Conservation (phyloP, 257 asterid species). For the Buddleja alternifolia region DNA sequence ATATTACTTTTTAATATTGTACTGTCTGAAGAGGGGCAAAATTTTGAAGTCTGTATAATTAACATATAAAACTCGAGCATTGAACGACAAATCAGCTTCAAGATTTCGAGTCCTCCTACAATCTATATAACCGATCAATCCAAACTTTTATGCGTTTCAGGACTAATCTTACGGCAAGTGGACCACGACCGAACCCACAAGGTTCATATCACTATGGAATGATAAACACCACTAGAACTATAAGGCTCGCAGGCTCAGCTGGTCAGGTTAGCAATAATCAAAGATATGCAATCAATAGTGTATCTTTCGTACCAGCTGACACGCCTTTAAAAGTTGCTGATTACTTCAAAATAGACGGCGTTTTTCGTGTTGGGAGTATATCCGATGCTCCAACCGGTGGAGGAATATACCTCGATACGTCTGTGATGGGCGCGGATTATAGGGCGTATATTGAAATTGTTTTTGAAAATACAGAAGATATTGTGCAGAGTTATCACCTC, state of each 20-base stretch:
- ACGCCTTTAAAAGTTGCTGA: conserved; percentile 84
- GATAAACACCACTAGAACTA: conserved; percentile 74
- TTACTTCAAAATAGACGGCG: conserved; percentile 72
- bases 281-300: conserved; percentile 83
- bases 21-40: no score
- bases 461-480: conserved; percentile 69
- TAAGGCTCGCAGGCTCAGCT: conserved; percentile 65
- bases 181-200: conserved; percentile 92
- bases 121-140: neutral
- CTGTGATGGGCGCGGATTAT: conserved; percentile 73
- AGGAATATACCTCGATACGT: conserved; percentile 77
- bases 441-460: conserved; percentile 74
- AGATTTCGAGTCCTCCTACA: neutral
- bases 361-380: conserved; percentile 67
- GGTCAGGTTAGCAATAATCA: conserved; percentile 76
- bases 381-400: conserved; percentile 69
- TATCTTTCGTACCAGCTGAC: conserved; percentile 63
- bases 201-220: conserved; percentile 91
- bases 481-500: conserved; percentile 84
- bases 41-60: no score
- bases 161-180: conserved; percentile 89
- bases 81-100: neutral
- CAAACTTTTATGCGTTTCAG: conserved; percentile 34
- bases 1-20: no score
- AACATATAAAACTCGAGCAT: no score